Percentiles rank a stretch among this genome's conserved stretches.
These are phyloP conservation scores for Coprinopsis marcescibilis DNA, from an alignment of 768 basidiomycete species.

Conservation along the genomic window DNA sequence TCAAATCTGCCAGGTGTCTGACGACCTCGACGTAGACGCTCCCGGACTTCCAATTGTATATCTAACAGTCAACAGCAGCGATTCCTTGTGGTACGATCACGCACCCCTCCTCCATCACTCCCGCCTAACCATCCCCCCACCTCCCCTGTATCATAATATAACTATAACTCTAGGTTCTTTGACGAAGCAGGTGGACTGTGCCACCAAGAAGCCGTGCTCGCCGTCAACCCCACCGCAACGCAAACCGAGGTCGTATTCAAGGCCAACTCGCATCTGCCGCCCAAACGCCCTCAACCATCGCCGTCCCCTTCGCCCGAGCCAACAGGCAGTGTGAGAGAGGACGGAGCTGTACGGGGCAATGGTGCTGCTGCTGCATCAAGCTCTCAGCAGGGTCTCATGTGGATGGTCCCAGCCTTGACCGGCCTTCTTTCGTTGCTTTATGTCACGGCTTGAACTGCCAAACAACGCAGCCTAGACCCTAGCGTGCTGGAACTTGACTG, in stretches of 20 bases:
- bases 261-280: conserved; percentile 29
- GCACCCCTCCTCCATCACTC: neutral
- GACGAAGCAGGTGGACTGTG: conserved; percentile 36
- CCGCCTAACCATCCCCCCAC: neutral
- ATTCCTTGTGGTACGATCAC: conserved; percentile 29
- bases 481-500: too few species aligned
- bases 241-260: conserved; percentile 31
- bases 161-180: conserved; percentile 25
- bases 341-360: too few species aligned
- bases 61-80: conserved; percentile 28
- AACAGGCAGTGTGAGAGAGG: too few species aligned
- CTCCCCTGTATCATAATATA: neutral
- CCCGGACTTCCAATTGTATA: conserved; percentile 26
- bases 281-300: conserved; percentile 14
- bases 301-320: neutral
- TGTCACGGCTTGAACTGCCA: too few species aligned
- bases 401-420: too few species aligned
- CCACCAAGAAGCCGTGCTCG: conserved; percentile 31
- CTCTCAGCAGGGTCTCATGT: too few species aligned
- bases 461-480: too few species aligned
- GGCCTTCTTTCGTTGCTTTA: too few species aligned
- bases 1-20: conserved; percentile 20
- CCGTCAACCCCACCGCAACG: conserved; percentile 28
- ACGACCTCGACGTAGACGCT: conserved; percentile 27
- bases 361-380: too few species aligned